phyloP scores from a whole-genome alignment of 2,329 filamentous ascomycete species.

The Phoma sp. region DNA sequence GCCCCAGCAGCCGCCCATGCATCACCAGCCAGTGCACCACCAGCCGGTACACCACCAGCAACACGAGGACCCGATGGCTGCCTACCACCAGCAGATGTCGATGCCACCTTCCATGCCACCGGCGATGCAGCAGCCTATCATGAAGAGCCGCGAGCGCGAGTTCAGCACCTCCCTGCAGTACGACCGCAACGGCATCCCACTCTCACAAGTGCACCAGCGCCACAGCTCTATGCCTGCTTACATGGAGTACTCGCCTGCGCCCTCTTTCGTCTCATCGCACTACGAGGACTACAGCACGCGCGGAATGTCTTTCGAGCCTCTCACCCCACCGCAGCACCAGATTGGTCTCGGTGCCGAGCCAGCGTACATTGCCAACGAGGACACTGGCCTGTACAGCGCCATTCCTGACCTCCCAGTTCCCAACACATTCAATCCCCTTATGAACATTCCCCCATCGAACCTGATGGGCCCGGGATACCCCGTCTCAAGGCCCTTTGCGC shows the following conservation, averaged over 20 bases:
- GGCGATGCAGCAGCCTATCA: conserved; percentile 71
- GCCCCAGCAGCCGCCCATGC: conserved; percentile 51
- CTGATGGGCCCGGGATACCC: conserved; percentile 80
- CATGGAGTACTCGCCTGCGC: conserved; percentile 96
- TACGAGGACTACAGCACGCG: conserved; percentile 98
- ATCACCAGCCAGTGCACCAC: conserved; percentile 29
- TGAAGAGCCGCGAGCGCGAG: conserved; percentile 86
- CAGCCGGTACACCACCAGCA: conserved; percentile 53
- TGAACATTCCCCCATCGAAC: conserved; percentile 87
- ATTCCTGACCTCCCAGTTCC: conserved; percentile 86
- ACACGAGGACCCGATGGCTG: conserved; percentile 70
- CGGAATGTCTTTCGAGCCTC: conserved; percentile 93
- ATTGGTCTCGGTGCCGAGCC: conserved; percentile 83
- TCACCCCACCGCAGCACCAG: conserved; percentile 92
- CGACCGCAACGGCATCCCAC: conserved; percentile 87
- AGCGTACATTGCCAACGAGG: conserved; percentile 97
- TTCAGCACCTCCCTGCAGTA: conserved; percentile 73
- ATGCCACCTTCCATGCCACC: conserved; percentile 62
- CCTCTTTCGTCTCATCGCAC: conserved; percentile 97
- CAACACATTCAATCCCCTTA: conserved; percentile 82
- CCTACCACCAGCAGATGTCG: conserved; percentile 75
- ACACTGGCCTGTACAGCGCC: conserved; percentile 92
- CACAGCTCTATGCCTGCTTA: conserved; percentile 99
- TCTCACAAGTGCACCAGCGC: conserved; percentile 83
- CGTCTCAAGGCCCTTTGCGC: conserved; percentile 68